Evolutionary conservation across 2,329 filamentous ascomycete genomes (phyloP).

Genomic region (Aspergillus japonicus): DNA sequence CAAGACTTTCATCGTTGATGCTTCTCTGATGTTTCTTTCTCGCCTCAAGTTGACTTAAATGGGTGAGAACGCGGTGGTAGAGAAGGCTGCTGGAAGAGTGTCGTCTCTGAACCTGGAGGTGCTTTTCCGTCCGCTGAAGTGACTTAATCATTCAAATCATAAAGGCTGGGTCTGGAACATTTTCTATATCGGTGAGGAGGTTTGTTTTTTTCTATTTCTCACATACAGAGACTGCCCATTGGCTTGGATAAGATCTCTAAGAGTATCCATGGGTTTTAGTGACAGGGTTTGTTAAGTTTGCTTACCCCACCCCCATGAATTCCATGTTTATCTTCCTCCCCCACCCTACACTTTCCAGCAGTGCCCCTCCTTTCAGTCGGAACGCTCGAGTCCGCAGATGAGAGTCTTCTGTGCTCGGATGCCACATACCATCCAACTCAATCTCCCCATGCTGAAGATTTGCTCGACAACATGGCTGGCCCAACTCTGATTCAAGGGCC

Average conservation of each 20-base stretch:
- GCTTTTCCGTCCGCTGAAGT: no score
- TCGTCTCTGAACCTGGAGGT: no score
- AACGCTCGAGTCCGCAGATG: not conserved
- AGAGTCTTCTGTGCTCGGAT: not conserved
- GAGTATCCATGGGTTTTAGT: not conserved
- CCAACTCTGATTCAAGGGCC: not conserved
- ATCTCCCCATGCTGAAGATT: not conserved
- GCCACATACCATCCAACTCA: not conserved
- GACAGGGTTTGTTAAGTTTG: constrained; percentile 1
- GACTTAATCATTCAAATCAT: no score
- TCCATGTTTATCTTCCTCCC: not conserved
- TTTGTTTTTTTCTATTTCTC: no score
- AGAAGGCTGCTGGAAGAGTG: no score
- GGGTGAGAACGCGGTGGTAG: no score
- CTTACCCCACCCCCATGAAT: not conserved
- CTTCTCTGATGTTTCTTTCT: not conserved
- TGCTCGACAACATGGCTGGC: constrained; percentile 12
- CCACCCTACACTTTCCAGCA: not conserved
- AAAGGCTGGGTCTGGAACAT: no score
- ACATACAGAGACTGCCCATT: not conserved
- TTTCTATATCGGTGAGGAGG: no score
- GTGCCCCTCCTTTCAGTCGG: not conserved
- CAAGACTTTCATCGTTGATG: not conserved
- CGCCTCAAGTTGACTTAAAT: no score
- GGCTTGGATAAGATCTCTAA: not conserved